A percentile compares a stretch with the other conserved stretches of the same genome.
These are phyloP conservation scores for Lasiodiplodia theobromae DNA, from an alignment of 2,329 filamentous ascomycete species.

Conservation along the genomic window DNA sequence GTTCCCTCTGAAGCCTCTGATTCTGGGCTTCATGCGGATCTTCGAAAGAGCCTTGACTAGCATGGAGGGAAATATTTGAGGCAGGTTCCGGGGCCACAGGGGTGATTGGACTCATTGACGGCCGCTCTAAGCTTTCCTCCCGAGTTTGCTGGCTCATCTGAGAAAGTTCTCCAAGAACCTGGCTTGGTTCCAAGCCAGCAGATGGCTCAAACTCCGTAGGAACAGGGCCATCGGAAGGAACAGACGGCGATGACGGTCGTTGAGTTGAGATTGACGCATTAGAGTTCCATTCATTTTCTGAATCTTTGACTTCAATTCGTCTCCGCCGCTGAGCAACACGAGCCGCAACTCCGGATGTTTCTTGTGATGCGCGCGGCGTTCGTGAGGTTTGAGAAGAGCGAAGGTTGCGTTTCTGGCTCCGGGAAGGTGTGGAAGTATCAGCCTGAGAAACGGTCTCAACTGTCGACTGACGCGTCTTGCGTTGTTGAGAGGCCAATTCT, in stretches of 20 bases:
- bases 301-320: slow-evolving; percentile 21
- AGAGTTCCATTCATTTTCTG: slow-evolving; percentile 19
- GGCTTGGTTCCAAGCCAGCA: background rate
- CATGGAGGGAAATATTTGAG: background rate
- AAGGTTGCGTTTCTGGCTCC: slow-evolving; percentile 2
- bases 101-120: slow-evolving; percentile 10
- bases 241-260: slow-evolving; percentile 12
- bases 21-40: slow-evolving; percentile 27
- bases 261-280: slow-evolving; percentile 17
- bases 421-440: background rate
- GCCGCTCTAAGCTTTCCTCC: background rate
- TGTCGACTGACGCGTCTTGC: slow-evolving; percentile 1
- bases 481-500: background rate
- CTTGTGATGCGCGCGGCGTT: background rate
- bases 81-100: background rate
- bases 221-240: background rate
- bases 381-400: slow-evolving; percentile 6
- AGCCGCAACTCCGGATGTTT: slow-evolving; percentile 16
- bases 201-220: background rate
- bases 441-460: slow-evolving; percentile 2
- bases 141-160: background rate
- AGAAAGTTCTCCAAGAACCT: slow-evolving; percentile 12
- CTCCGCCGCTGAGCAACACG: slow-evolving; percentile 8
- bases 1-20: slow-evolving; percentile 34
- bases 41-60: background rate